Evolutionary conservation across 1,284 basidiomycete species (phyloP).

Genomic region (Lignosus rhinocerotis): DNA sequence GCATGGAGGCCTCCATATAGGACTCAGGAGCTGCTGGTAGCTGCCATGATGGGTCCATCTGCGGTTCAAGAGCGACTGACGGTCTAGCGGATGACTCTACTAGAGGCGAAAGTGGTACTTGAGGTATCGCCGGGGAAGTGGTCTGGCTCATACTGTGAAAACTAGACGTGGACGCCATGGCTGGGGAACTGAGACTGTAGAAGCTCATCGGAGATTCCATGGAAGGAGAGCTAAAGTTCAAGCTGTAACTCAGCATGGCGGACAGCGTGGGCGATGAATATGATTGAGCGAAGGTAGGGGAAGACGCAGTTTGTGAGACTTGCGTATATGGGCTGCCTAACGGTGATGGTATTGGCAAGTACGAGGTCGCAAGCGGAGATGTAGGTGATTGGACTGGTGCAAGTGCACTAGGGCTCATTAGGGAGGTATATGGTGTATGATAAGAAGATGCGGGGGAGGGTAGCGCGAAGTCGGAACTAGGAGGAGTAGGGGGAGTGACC

Average conservation of each 20-base stretch:
- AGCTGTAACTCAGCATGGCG: background rate
- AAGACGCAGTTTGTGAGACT: background rate
- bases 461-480: background rate
- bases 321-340: slow-evolving; percentile 1
- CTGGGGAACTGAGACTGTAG: slow-evolving; percentile 8
- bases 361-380: slow-evolving; percentile 1
- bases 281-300: background rate
- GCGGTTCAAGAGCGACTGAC: background rate
- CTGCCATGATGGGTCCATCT: background rate
- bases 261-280: background rate
- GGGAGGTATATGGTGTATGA: slow-evolving; percentile 1
- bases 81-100: background rate
- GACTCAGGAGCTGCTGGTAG: background rate
- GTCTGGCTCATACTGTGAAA: slow-evolving; percentile 3
- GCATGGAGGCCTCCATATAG: too few species aligned
- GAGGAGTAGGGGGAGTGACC: slow-evolving; percentile 2
- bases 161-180: background rate
- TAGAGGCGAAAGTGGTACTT: background rate
- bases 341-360: background rate
- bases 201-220: slow-evolving; percentile 11
- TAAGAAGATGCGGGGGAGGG: slow-evolving; percentile 1
- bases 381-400: background rate
- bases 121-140: background rate
- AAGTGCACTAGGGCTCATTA: background rate
- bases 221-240: background rate